Evolutionary conservation across 1,284 basidiomycete species (phyloP), one percentile per base, ranked within the genome.

Genomic region (Vanrija sp.): DNA sequence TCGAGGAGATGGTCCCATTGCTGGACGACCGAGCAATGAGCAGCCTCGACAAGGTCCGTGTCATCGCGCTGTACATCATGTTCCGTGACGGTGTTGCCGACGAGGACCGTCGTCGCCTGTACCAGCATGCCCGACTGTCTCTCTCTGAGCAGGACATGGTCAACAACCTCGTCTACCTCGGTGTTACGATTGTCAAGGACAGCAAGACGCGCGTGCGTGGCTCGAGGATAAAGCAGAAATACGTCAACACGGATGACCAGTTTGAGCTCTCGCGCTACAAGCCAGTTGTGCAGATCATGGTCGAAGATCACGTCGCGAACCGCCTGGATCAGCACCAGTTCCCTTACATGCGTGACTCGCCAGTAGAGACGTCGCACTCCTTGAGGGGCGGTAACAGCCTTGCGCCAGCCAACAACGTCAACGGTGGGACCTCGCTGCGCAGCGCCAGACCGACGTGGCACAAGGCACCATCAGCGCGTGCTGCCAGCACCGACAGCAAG

Each of bases 1-100:
- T 99, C 1, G 96, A 98, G 75, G 93, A 99, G 73, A 98, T 99
- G 94, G 95, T 99, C 0, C 93, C 95, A 0, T 76, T 98, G 25
- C 80, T 99, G 28, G 96, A 96, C 71, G 88, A 89, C 71, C 82
- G 85, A 46, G 88, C 59, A 21, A 84, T 98, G 53, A 80, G 39
- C 26, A 12, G 28, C 65, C 73, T 81, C 47, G 94, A 94, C 78
- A 99, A 98, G 81, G 91, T 98, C 40, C 89, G 96, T 56, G 89
- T 99, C 67, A 91, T 99, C 59, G 91, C 95, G 6, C 80, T 98
- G 16, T 99, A 98, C 76, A 92, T 98, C 67, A 86, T 97, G 74
- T 86, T 88, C 76, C 87, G 93, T 45, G 95, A 98, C 67, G 96
- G 96, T 46, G 95, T 98, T 9, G 93, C 95, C 18, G 95, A 98